Base-by-base conservation (phyloP, 2,329 filamentous ascomycete genomes). In the Fusarium verrucosum region DNA sequence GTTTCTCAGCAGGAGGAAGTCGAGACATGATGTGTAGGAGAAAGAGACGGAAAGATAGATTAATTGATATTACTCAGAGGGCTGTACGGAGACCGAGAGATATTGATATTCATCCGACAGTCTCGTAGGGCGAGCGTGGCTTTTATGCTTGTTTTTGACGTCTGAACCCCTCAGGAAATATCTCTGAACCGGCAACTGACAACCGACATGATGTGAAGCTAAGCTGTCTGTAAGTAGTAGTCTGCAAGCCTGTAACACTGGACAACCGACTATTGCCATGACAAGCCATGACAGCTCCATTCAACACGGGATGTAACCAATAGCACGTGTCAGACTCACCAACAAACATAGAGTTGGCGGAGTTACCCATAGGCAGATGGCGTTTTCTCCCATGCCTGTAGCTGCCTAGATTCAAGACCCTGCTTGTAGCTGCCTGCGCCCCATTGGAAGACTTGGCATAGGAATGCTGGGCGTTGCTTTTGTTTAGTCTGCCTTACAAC, bases 1-100 rank as follows among this genome's bases (percentile, higher is more conserved):
- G 75, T 74, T 83, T 85, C 62, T 80, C 82, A 40, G 77, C 78
- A 9, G 82, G 81, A 10, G 80, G 77, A 44, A 82, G 78, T 46
- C 73, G 70, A 37, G 62, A 30, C 72, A 75, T 74, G 19, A 13
- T 65, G 50, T 23, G 19, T 10, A 10, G 3, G 38, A 46, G 11
- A 25, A 17, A 4, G 45, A 40, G 33, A 28, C 22, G 14, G 30
- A 14, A 32, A 32, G 16, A 20, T 28, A 32, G 16, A 20, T 28
- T 10, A 5, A 17, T 22, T 41, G 35, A 13, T 37, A 13, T 20
- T 14, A 6, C 11, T 28, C 41, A 28, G 10, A 9, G 20, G 22
- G n/a, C 14, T 41, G 45, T 16, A n/a, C 6, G 9, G 30, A 32
- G 9, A 17, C 26, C 14, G 22, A 28, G 32, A 20, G 8, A 28